Evolutionary conservation across 78 protist genomes (phyloP).

Genomic region (Dictyostelium discoideum): DNA sequence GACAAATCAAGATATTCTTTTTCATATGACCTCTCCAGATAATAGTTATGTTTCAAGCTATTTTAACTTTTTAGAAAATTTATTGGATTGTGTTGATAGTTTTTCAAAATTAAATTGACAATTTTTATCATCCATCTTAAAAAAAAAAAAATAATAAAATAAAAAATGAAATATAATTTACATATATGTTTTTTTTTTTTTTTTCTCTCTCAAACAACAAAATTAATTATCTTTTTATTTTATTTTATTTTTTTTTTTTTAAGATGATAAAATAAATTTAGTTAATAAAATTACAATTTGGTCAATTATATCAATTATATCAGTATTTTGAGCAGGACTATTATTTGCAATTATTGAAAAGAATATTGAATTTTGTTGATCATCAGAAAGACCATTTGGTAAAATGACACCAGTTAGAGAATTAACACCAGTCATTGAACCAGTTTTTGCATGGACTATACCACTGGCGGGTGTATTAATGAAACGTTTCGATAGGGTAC

Average conservation of each 20-base stretch:
- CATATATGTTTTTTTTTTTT: too few species aligned
- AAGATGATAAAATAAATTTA: background rate
- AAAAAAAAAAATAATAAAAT: background rate
- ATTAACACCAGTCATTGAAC: slow-evolving; percentile 59
- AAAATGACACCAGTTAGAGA: slow-evolving; percentile 37
- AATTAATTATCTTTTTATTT: too few species aligned
- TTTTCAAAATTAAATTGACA: too few species aligned
- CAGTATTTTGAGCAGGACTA: background rate
- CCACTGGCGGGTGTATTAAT: slow-evolving; percentile 1
- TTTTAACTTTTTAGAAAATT: background rate
- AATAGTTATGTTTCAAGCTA: background rate
- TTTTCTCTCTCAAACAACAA: too few species aligned
- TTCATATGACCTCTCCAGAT: background rate
- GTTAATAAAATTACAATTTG: slow-evolving; percentile 34
- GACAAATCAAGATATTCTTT: background rate
- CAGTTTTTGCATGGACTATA: slow-evolving; percentile 61
- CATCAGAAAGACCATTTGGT: slow-evolving; percentile 9
- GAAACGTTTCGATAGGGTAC: slow-evolving; percentile 23
- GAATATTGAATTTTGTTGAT: slow-evolving; percentile 18
- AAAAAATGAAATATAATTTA: background rate
- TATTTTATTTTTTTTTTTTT: background rate
- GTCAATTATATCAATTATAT: slow-evolving; percentile 20
- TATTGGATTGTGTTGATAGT: background rate
- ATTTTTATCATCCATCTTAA: too few species aligned
- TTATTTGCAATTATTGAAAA: slow-evolving; percentile 46